Base-by-base conservation (phyloP, 139 green algal species). In the Chlorella sp. region DNA sequence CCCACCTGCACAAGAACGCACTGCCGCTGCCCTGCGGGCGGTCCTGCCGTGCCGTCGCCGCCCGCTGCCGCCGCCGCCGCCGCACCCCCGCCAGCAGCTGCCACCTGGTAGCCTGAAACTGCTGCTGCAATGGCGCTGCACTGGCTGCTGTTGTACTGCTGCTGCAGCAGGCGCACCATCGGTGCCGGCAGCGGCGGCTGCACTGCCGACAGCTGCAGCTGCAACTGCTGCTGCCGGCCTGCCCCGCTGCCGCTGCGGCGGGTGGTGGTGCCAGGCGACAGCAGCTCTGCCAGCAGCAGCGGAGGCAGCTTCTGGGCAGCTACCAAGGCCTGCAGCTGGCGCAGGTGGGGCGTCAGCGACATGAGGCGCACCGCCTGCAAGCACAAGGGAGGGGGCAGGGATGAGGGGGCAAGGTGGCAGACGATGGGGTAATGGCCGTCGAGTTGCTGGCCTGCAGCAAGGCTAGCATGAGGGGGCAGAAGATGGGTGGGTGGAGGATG, bases 71-170 rank as follows among this genome's bases (percentile, higher is more conserved):
- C 22, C 7, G 36, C 18, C 3, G 4, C n/a, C 36, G 19, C 19
- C 3, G 48, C 32, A 18, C 48, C 81, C 18, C 22, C 2, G 87
- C 61, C 12, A 28, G 73, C 39, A 26, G 79, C n/a, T 60, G 78
- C 68, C 3, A 40, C 19, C 18, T 61, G 30, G 57, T 40, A 85
- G 75, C 76, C 86, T 0, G 48, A 40, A 42, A 92, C 36, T 4
- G 86, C 90, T 0, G 92, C 91, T 21, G 94, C 93, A 19, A 97
- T 92, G 21, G 94, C 95, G 15, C 73, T 64, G 66, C 93, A 91
- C 93, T 97, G 95, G n/a, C 93, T 94, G 11, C 66, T 22, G 83
- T 97, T 97, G 91, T 94, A 96, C 0, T 90, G 83, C 30, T 61
- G 73, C 48, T 87, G 68, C 75, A 96, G 86, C 1, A 78, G 87